phyloP scores from a whole-genome alignment of 1,139 yeast genomes.

The Pichia inconspicua region DNA sequence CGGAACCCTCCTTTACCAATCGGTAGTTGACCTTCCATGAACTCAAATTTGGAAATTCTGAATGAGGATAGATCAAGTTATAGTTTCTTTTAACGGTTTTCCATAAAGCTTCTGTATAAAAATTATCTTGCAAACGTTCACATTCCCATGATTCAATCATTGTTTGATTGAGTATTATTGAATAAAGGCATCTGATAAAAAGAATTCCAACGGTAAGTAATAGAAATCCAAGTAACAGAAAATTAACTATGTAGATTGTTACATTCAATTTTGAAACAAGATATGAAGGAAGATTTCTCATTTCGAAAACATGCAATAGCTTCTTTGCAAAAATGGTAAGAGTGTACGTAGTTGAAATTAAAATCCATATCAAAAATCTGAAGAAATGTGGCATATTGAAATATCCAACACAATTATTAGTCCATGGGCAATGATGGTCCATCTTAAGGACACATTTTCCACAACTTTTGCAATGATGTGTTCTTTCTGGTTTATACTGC shows the following conservation, averaged over 20 bases:
- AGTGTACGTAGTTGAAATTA: conserved; percentile 46
- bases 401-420: conserved; percentile 77
- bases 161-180: conserved; percentile 66
- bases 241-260: conserved; percentile 45
- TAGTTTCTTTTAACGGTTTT: conserved; percentile 42
- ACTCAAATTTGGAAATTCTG: conserved; percentile 36
- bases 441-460: conserved; percentile 58
- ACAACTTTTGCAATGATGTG: conserved; percentile 72
- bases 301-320: conserved; percentile 40
- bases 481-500: conserved; percentile 60
- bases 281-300: conserved; percentile 53
- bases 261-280: conserved; percentile 48
- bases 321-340: conserved; percentile 37
- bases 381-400: conserved; percentile 74
- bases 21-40: conserved; percentile 37
- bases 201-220: conserved; percentile 50
- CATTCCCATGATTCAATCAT: conserved; percentile 91
- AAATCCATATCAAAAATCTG: conserved; percentile 67
- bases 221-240: conserved; percentile 54
- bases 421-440: conserved; percentile 91
- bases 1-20: conserved; percentile 14
- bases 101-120: conserved; percentile 49
- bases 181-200: conserved; percentile 51
- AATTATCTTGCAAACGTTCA: conserved; percentile 69
- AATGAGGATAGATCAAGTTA: conserved; percentile 32